Conservation (phyloP, 176 grass and related monocot species). For the Guadua angustifolia region DNA sequence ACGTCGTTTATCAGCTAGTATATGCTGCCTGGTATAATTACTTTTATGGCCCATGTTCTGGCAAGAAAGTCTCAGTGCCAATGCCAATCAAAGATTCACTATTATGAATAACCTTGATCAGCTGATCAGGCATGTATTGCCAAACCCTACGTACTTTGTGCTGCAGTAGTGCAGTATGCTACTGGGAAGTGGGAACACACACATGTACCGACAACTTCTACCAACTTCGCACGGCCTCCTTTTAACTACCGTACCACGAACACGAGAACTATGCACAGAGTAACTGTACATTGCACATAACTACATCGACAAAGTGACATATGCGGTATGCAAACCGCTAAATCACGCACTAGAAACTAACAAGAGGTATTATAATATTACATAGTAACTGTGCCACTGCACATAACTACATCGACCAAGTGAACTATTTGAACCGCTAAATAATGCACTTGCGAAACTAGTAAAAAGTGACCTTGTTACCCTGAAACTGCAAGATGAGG, state of each 20-base stretch:
- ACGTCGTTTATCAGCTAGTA: not conserved
- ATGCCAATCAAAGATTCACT: slow-evolving; percentile 29
- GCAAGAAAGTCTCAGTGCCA: not conserved
- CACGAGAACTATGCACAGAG: slow-evolving; percentile 1
- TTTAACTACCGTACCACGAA: not conserved
- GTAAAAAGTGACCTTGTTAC: not conserved
- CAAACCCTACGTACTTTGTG: not conserved
- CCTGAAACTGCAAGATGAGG: slow-evolving; percentile 11
- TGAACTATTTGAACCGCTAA: not conserved
- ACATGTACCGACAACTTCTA: slow-evolving; percentile 1
- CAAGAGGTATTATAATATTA: no score
- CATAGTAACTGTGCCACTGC: not conserved
- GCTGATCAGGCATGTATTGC: not conserved
- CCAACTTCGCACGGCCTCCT: slow-evolving; percentile 3
- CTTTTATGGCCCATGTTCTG: not conserved
- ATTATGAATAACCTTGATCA: not conserved
- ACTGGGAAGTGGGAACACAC: slow-evolving; percentile 32
- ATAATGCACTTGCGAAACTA: not conserved
- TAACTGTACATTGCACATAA: not conserved
- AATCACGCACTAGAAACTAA: not conserved
- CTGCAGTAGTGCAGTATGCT: not conserved
- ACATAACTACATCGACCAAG: not conserved
- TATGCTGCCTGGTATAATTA: not conserved
- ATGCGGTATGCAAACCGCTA: not conserved
- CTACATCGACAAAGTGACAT: not conserved